Evolutionary conservation across 768 basidiomycete species (phyloP).

Genomic region (Tulasnella sp.): DNA sequence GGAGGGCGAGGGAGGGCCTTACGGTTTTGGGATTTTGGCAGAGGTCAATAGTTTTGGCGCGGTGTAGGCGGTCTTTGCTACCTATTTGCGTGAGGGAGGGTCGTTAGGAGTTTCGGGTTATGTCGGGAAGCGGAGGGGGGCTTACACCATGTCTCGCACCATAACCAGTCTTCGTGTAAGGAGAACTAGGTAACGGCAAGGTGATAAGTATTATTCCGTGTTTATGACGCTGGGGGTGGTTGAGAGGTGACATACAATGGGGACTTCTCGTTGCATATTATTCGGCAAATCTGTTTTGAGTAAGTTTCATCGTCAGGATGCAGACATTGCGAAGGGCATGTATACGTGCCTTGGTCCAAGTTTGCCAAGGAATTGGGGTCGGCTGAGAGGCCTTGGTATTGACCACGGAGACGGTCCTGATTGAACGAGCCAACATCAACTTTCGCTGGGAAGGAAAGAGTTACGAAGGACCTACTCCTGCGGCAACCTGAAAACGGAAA

Average conservation of each 20-base stretch:
- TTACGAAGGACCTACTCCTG: constrained; percentile 34
- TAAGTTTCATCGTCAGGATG: background rate
- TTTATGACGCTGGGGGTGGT: background rate
- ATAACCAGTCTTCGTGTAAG: constrained; percentile 86
- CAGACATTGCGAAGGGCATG: background rate
- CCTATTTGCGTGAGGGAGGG: constrained; percentile 30
- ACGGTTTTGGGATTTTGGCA: constrained; percentile 96
- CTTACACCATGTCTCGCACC: constrained; percentile 99
- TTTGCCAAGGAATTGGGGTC: constrained; percentile 93
- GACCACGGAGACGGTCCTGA: constrained; percentile 76
- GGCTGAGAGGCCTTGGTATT: constrained; percentile 86
- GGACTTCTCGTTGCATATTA: constrained; percentile 81
- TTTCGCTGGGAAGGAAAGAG: too few species aligned
- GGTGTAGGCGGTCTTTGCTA: constrained; percentile 68
- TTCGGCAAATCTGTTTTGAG: constrained; percentile 71
- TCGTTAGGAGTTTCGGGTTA: background rate
- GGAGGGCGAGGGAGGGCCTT: constrained; percentile 23
- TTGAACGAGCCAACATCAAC: background rate
- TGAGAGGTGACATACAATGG: constrained; percentile 54
- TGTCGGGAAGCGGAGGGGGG: constrained; percentile 12
- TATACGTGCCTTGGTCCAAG: constrained; percentile 69
- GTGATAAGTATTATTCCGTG: too few species aligned
- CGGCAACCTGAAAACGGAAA: constrained; percentile 35
- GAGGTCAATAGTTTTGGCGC: constrained; percentile 83
- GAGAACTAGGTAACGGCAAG: constrained; percentile 53